Conservation (phyloP, 2,329 filamentous ascomycete genomes). For the Polytolypa hystricis region DNA sequence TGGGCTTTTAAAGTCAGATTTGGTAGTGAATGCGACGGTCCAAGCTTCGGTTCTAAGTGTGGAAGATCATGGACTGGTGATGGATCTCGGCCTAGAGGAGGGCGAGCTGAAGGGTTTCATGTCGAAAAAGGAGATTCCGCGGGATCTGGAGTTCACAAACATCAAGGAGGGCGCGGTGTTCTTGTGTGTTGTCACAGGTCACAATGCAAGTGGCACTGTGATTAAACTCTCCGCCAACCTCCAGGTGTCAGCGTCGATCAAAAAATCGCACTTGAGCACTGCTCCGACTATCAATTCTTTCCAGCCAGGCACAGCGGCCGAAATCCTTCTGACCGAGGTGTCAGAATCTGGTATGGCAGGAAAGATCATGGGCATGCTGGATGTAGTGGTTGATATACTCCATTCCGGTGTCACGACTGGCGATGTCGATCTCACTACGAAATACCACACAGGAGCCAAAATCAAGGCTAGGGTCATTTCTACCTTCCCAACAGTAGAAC, state of each 20-base stretch:
- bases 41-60: slow-evolving; percentile 83
- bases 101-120: slow-evolving; percentile 63
- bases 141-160: slow-evolving; percentile 50
- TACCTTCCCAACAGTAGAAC: slow-evolving; percentile 68
- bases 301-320: slow-evolving; percentile 81
- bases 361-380: slow-evolving; percentile 83
- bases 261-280: slow-evolving; percentile 55
- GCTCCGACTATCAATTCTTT: slow-evolving; percentile 84
- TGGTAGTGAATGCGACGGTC: slow-evolving; percentile 64
- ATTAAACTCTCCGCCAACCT: slow-evolving; percentile 72
- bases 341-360: slow-evolving; percentile 66
- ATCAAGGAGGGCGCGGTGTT: slow-evolving; percentile 77
- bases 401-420: slow-evolving; percentile 70
- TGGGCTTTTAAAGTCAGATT: slow-evolving; percentile 58
- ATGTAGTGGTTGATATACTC: slow-evolving; percentile 80
- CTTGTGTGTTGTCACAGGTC: slow-evolving; percentile 67
- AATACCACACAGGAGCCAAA: slow-evolving; percentile 74
- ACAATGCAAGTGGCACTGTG: slow-evolving; percentile 67
- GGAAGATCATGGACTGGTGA: slow-evolving; percentile 91
- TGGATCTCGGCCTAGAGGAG: slow-evolving; percentile 73
- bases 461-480: slow-evolving; percentile 79
- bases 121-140: slow-evolving; percentile 67
- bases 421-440: slow-evolving; percentile 58
- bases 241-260: slow-evolving; percentile 56
- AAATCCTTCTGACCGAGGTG: slow-evolving; percentile 69